phyloP scores from a whole-genome alignment of 78 protist genomes.

The Andalucia godoyi region DNA sequence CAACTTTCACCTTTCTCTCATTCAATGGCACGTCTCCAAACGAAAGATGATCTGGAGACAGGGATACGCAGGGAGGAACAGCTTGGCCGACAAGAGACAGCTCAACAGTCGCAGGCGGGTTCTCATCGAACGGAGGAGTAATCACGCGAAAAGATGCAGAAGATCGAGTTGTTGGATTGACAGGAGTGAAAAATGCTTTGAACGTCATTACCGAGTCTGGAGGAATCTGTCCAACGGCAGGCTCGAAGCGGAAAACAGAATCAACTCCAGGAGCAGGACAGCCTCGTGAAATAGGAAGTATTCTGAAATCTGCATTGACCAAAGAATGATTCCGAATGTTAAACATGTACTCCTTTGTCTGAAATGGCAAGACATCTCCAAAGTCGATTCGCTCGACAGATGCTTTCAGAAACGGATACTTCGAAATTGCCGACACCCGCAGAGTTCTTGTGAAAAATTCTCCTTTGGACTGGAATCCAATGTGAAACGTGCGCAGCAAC shows the following conservation, averaged over 20 bases:
- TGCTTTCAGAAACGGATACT: slow-evolving; percentile 2
- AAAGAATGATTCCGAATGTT: not conserved
- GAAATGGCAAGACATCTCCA: not conserved
- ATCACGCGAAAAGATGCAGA: not conserved
- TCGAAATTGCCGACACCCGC: not conserved
- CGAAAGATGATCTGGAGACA: not conserved
- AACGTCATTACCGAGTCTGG: not conserved
- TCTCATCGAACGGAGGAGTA: not conserved
- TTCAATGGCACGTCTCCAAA: not conserved
- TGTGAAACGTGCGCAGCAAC: not conserved
- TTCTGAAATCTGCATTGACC: not conserved
- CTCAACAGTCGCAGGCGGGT: no score
- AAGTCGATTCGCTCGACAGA: not conserved
- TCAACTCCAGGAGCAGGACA: no score
- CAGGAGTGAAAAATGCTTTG: not conserved
- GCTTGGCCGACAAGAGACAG: not conserved
- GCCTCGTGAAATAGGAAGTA: no score
- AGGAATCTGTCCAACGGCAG: not conserved
- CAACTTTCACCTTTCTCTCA: not conserved
- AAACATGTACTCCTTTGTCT: not conserved
- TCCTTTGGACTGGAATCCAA: not conserved
- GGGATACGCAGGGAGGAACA: not conserved
- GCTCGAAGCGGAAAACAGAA: not conserved
- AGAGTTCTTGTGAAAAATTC: not conserved
- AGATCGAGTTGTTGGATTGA: not conserved